Conservation (phyloP, 306 rosid genomes). For the Urtica urens region DNA sequence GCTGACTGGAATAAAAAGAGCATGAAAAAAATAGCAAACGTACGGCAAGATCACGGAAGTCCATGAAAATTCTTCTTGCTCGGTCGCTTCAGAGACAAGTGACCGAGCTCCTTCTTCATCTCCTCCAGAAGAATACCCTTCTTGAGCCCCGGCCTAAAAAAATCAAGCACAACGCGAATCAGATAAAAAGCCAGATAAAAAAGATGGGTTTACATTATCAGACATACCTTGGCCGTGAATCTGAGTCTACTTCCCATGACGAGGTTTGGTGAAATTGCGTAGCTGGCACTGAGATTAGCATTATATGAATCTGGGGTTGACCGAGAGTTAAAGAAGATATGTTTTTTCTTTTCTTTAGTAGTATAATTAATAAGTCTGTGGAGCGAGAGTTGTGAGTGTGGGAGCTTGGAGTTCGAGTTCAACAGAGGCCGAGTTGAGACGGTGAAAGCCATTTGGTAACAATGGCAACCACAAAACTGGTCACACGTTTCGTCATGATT, state of each 20-base stretch:
- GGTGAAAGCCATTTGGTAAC: slow-evolving; percentile 32
- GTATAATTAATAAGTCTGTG: slow-evolving; percentile 20
- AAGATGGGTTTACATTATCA: slow-evolving; percentile 14
- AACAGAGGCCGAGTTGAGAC: slow-evolving; percentile 30
- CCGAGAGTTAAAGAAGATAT: slow-evolving; percentile 16
- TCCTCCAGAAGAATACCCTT: slow-evolving; percentile 42
- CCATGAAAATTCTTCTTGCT: slow-evolving; percentile 59
- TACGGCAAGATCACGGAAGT: slow-evolving; percentile 74
- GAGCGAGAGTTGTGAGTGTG: slow-evolving; percentile 11
- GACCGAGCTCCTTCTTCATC: slow-evolving; percentile 30
- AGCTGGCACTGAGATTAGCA: slow-evolving; percentile 14
- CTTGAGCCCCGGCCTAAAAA: slow-evolving; percentile 51
- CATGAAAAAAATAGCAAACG: slow-evolving; percentile 21
- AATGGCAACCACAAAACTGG: slow-evolving; percentile 1
- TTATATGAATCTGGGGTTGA: slow-evolving; percentile 14
- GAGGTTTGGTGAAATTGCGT: slow-evolving; percentile 18
- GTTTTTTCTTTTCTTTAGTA: slow-evolving; percentile 14
- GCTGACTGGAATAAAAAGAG: not conserved
- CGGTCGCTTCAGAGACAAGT: slow-evolving; percentile 36
- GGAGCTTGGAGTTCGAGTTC: slow-evolving; percentile 23
- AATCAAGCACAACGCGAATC: not conserved
- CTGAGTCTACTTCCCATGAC: slow-evolving; percentile 19
- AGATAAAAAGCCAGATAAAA: slow-evolving; percentile 5
- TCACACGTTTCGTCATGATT: slow-evolving; percentile 1
- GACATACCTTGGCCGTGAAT: slow-evolving; percentile 35